Base-by-base conservation (phyloP, 805 yeast species). In the Candida chauliodis region DNA sequence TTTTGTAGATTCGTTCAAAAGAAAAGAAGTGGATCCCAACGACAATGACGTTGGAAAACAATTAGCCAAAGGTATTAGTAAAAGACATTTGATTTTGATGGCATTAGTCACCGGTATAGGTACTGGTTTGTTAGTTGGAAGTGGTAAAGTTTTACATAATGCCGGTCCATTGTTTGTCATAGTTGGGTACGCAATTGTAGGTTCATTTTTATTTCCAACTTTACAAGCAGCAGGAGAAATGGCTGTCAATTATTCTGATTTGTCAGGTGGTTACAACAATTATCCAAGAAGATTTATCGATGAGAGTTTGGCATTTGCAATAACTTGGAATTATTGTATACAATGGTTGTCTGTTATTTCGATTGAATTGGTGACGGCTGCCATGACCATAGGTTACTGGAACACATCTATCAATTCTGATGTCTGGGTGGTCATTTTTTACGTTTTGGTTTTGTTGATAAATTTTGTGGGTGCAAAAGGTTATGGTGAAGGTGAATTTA, bases 301-400 rank as follows among this genome's bases (percentile, higher is more conserved):
- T 48, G 75, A 73, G 14, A 73, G 80, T 1, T 52, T 76, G 18
- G 76, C 78, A 3, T 80, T 80, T 52, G 76, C 85, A 1, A 70
- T 74, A 27, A 77, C 81, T 15, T 75, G 83, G 77, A 75, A 74
- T 48, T 80, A 79, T 51, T 76, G 78, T 56, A 60, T 80, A 34
- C 81, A 78, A 56, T 80, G 84, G 81, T 56, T 77, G 47, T 66
- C 75, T 30, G 81, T 78, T 40, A 67, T 80, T 38, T 78, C 84
- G 2, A 66, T 80, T 34, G 86, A 80, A 52, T 65, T 79, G 51
- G 83, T 79, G 20, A 78, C 84, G 17, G 83, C 83, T 14, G 65
- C 79, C 29, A 71, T 78, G 66, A 78, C 84, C 19, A 69, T 80
- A 41, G 61, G 71, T 45, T 79, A 63, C 56, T 80, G 87, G 87